Evolutionary conservation across 2,329 filamentous ascomycete genomes (phyloP), one percentile per base, ranked within the genome.

Genomic region (Colletotrichum musicola): DNA sequence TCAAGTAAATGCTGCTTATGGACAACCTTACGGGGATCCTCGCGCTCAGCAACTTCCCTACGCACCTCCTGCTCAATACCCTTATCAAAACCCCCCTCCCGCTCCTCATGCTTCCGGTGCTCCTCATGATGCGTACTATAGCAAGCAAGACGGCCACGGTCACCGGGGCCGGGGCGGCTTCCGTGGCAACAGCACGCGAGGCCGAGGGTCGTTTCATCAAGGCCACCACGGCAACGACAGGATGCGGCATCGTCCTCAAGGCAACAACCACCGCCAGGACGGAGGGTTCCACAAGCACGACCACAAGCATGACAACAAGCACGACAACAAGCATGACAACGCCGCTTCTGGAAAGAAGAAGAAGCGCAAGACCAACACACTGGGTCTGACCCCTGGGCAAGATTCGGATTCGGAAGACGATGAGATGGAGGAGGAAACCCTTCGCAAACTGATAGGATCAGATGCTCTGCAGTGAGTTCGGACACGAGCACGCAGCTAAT

Each of bases 361-460:
- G 83, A 92, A 91, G 82, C 87, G 90, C 65, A 91, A 90, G 81
- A 89, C 88, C 46, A 92, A 92, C 72, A 90, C 89, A 1, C 84
- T 94, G 25, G 92, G 92, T 40, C 83, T 95, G 56, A 92, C 90
- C 9, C 90, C 91, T 16, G 88, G 87, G 30, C 86, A 89, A 73
- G 86, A 88, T 59, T 89, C 85, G 57, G 88, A 89, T 69, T 85
- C 86, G 4, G 90, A 92, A 64, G 90, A 92, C 55, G 89, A 90
- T 62, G 88, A 92, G 70, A 83, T 88, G 62, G 92, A 94, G 73
- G 93, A 95, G 79, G 91, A 93, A 80, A 85, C 88, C 72, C 82
- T 86, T 66, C 85, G 78, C 61, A 86, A 86, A 73, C 73, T 89
- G 59, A 84, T 89, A 64, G 88, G 88, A 61, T 78, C 82, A 58